A percentile compares a stretch with the other conserved stretches of the same genome.
phyloP scores from a whole-genome alignment of 176 grass and related monocot species.

The Carex cristatella region DNA sequence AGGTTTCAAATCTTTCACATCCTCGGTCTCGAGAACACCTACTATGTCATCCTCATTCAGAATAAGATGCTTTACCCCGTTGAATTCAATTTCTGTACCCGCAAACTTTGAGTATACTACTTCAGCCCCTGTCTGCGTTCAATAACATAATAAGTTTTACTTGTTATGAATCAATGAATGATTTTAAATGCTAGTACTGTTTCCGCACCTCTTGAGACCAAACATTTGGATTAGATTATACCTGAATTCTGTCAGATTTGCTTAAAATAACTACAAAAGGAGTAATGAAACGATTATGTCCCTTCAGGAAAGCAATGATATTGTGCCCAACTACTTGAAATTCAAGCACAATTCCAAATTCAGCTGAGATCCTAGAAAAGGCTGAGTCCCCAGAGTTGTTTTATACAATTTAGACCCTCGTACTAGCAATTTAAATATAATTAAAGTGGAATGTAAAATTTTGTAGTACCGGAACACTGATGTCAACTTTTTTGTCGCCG shows the following conservation, averaged over 20 bases:
- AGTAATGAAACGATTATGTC: not conserved
- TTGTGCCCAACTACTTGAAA: not conserved
- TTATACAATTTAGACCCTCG: not conserved
- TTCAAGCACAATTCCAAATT: not conserved
- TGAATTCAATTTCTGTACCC: conserved; percentile 84
- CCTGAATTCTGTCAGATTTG: not conserved
- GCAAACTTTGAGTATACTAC: conserved; percentile 74
- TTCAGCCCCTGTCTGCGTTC: conserved; percentile 44
- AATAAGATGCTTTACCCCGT: conserved; percentile 61
- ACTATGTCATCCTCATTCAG: conserved; percentile 84
- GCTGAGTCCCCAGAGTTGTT: not conserved
- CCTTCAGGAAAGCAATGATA: not conserved
- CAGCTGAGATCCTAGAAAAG: not conserved
- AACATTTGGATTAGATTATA: not conserved
- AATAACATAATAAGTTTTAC: not conserved
- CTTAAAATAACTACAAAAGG: not conserved
- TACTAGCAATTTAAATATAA: not conserved
- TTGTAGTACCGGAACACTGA: conserved; percentile 56
- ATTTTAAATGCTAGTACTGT: not conserved
- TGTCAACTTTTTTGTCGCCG: conserved; percentile 37
- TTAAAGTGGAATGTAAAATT: not conserved
- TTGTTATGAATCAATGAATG: not conserved
- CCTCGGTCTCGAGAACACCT: conserved; percentile 55
- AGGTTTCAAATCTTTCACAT: conserved; percentile 72
- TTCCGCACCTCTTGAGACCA: not conserved